These are phyloP conservation scores for Fusarium verticillioides DNA, from an alignment of 2,329 filamentous ascomycete genomes.

Conservation along the genomic window DNA sequence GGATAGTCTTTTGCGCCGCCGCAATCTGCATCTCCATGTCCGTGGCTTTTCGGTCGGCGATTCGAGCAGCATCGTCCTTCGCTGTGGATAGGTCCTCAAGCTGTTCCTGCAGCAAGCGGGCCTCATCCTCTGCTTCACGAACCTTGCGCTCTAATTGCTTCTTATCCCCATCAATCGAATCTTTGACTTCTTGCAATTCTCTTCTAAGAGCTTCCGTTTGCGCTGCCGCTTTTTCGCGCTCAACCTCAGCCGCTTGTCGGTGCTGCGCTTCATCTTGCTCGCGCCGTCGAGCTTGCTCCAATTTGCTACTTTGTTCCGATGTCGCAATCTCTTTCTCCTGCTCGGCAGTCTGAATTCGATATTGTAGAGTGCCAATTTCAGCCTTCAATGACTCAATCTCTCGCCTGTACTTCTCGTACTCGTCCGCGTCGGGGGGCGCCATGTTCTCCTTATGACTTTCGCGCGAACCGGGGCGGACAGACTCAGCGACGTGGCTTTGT, in stretches of 20 bases:
- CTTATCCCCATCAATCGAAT: slow-evolving; percentile 64
- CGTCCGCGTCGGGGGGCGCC: slow-evolving; percentile 67
- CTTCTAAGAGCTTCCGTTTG: slow-evolving; percentile 61
- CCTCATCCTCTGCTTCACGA: slow-evolving; percentile 78
- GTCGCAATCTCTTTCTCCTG: slow-evolving; percentile 86
- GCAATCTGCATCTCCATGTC: slow-evolving; percentile 66
- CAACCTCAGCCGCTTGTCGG: slow-evolving; percentile 68
- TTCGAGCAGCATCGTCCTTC: slow-evolving; percentile 76
- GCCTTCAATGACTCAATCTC: slow-evolving; percentile 84
- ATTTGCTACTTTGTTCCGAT: slow-evolving; percentile 83
- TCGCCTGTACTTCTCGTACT: slow-evolving; percentile 67
- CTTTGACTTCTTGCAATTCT: slow-evolving; percentile 64
- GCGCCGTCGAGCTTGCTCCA: slow-evolving; percentile 81
- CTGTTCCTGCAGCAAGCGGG: slow-evolving; percentile 81
- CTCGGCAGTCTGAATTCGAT: slow-evolving; percentile 86
- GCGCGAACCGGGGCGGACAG: slow-evolving; percentile 60
- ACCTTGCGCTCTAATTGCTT: slow-evolving; percentile 75
- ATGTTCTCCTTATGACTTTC: slow-evolving; percentile 71
- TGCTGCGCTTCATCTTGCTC: slow-evolving; percentile 87
- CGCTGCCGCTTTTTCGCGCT: slow-evolving; percentile 60
- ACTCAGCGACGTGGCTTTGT: slow-evolving; percentile 54
- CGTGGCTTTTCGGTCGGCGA: slow-evolving; percentile 63
- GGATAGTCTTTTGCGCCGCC: slow-evolving; percentile 58
- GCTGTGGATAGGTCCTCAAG: slow-evolving; percentile 74
- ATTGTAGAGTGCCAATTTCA: slow-evolving; percentile 87